Conservation (phyloP, 2,329 filamentous ascomycete genomes). For the Clonostachys rhizophaga region DNA sequence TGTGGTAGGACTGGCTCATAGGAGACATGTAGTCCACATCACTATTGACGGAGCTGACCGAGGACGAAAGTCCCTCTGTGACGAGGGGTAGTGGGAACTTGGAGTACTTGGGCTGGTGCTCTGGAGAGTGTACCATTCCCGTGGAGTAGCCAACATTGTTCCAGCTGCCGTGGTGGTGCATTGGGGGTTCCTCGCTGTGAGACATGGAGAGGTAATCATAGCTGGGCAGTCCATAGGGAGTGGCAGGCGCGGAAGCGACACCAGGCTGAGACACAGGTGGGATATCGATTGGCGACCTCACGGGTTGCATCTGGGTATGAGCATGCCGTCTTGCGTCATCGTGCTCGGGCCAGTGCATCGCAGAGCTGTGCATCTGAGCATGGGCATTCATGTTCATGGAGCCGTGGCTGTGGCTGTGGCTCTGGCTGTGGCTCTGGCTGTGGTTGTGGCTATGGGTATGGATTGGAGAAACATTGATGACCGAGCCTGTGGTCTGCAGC, state of each 20-base stretch:
- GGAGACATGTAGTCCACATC: constrained; percentile 61
- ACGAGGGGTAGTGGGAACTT: constrained; percentile 40
- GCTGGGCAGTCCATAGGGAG: constrained; percentile 24
- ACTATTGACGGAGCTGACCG: constrained; percentile 53
- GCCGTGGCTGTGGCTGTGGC: background rate
- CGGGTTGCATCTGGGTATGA: constrained; percentile 1
- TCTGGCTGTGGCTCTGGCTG: background rate
- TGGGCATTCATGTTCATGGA: too few relatives aligned
- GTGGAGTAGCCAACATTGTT: constrained; percentile 40
- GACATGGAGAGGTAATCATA: constrained; percentile 50
- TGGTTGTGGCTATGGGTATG: background rate
- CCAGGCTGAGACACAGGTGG: constrained; percentile 16
- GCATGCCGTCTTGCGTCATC: constrained; percentile 21
- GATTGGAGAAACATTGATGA: constrained; percentile 3
- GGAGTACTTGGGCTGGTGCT: constrained; percentile 30
- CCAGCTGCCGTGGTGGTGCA: constrained; percentile 37
- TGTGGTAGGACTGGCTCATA: constrained; percentile 50
- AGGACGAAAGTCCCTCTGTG: constrained; percentile 43
- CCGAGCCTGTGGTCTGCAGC: constrained; percentile 34
- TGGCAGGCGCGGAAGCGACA: constrained; percentile 36
- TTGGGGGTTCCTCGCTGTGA: constrained; percentile 34
- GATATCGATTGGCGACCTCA: constrained; percentile 27
- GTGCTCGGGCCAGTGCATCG: constrained; percentile 17
- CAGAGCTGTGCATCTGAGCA: background rate
- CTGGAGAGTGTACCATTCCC: constrained; percentile 20